Evolutionary conservation across 176 grass and related monocot genomes (phyloP), one percentile per base, ranked within the genome.

Genomic region (Rhynchospora tenuis): DNA sequence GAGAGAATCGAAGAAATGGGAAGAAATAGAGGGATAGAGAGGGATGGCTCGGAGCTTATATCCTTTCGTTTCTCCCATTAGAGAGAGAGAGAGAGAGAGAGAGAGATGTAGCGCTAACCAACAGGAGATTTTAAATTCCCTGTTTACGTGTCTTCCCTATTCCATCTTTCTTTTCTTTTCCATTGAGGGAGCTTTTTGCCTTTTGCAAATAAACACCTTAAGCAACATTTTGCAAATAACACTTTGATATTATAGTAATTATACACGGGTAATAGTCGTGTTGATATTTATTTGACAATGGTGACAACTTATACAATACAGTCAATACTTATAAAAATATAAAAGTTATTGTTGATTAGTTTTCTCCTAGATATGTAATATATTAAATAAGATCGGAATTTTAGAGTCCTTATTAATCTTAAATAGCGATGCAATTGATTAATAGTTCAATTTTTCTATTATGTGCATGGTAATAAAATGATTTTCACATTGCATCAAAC

Each of bases 21-120:
- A 7, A 46, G 7, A 9, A 28, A 52, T 22, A 28, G 66, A 27
- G 14, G 6, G 11, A 51, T 44, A 74, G 23, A 16, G 22, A 54
- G 5, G 16, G 9, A 61, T 61, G 20, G 73, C 45, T 24, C 23
- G 11, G 47, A 29, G 14, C 24, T 76, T 76, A 17, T 55, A 29
- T 31, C 48, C 54, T 31, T 76, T 31, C 22, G 47, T 51, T 76
- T 75, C 72, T 55, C 72, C 46, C 73, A 76, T 76, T 76, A 76
- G 26, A 50, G 7, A 52, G 4, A 51, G 48, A 51, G 48, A 38
- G 22, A 51, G 20, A 73, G 70, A 48, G 29, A 43, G 6, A 60
- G 64, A 69, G 66, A 69, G 66, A 29, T 11, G 1, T 28, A 76
- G 48, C 23, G 73, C 73, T 28, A 17, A 55, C 22, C 73, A 76